Base-by-base conservation (phyloP, 805 yeast genomes). In the Pichia gijzeniarum region DNA sequence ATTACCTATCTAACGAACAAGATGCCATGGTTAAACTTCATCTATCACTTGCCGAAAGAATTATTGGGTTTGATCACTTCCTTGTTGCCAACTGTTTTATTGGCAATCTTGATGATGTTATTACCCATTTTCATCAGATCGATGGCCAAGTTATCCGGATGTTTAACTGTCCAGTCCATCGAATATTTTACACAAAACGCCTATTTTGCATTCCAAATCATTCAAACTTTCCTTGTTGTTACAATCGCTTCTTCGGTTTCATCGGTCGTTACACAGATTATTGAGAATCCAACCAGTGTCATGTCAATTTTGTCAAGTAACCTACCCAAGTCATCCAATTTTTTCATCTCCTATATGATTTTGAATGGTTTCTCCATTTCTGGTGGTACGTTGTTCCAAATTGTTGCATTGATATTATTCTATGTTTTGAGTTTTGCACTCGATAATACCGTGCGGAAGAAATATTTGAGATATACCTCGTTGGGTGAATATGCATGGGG, bases 171-270 rank as follows among this genome's bases (percentile, higher is more conserved):
- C 14, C 88, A 81, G 60, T 64, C 67, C 12, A 70, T 82, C 37
- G 89, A 83, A 59, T 67, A 71, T 50, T 81, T 67, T 56, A 79
- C 87, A 4, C 90, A 84, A 59, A 77, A 74, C 44, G 70, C 85
- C 0, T 83, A 76, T 59, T 83, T 82, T 60, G 82, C 75, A 1
- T 84, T 82, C 63, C 82, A 79, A 62, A 79, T 82, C 41, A 71
- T 83, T 49, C 87, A 84, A 60, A 82, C 80, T 18, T 84, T 84
- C 61, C 67, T 83, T 44, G 80, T 84, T 47, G 79, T 85, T 2
- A 82, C 89, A 1, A 62, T 84, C 48, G 70, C 89, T 1, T 82
- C 89, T 1, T 79, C 88, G 40, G 85, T 86, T 20, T 67, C 88
- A 1, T 74, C 88, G 2, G 76, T 80, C 3, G 85, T 77, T 7